Conservation (phyloP, 345 rosid genomes). For the Syzygium jambos region DNA sequence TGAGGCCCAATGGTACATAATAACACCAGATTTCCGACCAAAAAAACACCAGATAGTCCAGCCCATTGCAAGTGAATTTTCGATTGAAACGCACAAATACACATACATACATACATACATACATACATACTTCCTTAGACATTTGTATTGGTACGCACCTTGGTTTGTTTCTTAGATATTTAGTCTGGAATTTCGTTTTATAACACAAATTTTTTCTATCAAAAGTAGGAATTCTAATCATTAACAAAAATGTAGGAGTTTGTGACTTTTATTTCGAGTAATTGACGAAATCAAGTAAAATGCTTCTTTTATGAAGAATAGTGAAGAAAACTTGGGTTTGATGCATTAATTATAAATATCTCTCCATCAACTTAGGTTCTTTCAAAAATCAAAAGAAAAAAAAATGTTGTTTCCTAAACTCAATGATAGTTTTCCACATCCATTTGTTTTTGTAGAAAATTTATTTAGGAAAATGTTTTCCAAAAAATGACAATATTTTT, state of each 20-base stretch:
- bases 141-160: neutral
- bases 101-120: neutral
- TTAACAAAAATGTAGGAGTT: neutral
- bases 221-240: neutral
- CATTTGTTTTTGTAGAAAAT: neutral
- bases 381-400: neutral
- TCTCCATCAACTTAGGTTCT: neutral
- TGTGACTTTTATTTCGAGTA: neutral
- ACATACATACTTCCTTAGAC: neutral
- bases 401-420: neutral
- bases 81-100: neutral
- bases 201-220: neutral
- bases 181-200: neutral
- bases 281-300: neutral
- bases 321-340: neutral
- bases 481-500: neutral
- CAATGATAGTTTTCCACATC: neutral
- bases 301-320: neutral
- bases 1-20: neutral
- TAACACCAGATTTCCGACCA: neutral
- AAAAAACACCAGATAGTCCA: neutral
- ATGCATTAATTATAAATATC: neutral
- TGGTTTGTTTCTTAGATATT: neutral
- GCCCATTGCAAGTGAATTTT: neutral
- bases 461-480: neutral